phyloP scores from a whole-genome alignment of 441 rosid species.

The Gossypium trilobum region DNA sequence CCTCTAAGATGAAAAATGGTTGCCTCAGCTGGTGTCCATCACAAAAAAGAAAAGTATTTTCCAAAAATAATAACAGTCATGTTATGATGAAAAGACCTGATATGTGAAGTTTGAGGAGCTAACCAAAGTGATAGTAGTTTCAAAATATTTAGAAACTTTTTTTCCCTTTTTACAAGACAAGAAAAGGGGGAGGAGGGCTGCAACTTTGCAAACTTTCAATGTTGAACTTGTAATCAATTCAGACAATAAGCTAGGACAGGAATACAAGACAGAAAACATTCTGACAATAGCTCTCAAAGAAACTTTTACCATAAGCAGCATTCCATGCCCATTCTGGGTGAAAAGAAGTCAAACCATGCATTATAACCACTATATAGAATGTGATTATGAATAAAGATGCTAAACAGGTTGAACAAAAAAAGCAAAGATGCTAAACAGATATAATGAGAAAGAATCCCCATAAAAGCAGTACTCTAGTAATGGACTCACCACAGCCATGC shows the following conservation, averaged over 20 bases:
- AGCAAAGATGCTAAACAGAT: background rate
- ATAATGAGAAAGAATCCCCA: background rate
- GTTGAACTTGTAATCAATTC: background rate
- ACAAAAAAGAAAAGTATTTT: background rate
- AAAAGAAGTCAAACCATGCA: background rate
- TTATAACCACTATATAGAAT: background rate
- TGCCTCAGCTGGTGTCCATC: background rate
- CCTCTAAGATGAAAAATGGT: background rate
- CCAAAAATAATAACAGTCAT: background rate
- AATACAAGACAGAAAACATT: slow-evolving; percentile 2
- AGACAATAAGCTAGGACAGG: background rate
- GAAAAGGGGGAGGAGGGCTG: background rate
- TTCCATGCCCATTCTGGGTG: background rate
- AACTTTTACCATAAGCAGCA: background rate
- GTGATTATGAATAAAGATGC: background rate
- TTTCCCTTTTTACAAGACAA: background rate
- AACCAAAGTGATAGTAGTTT: background rate
- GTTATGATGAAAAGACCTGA: background rate
- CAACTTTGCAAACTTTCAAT: background rate
- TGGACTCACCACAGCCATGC: slow-evolving; percentile 90
- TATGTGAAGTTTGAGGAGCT: background rate
- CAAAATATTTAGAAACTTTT: background rate
- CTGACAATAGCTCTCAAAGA: background rate
- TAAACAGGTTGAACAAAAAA: background rate
- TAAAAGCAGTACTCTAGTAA: background rate